Percentiles rank a stretch among this genome's conserved stretches.
Evolutionary conservation across 1,284 basidiomycete species (phyloP).

Genomic region (Microbotryum saponariae): DNA sequence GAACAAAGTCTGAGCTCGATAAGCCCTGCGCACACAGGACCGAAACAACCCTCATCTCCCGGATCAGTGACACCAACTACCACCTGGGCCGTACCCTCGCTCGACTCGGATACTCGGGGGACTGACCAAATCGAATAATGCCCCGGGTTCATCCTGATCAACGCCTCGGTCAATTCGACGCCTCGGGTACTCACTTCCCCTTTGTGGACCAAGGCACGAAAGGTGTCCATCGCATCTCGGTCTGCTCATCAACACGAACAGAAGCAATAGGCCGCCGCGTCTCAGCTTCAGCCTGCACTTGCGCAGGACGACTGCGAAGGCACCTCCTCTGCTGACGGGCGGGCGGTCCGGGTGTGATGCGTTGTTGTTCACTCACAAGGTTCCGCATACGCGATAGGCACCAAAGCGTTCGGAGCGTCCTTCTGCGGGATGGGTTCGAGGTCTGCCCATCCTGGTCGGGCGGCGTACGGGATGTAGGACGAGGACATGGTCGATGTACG

Average conservation of each 20-base stretch:
- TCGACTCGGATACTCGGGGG: not conserved
- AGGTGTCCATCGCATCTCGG: conserved; percentile 83
- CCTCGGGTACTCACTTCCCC: conserved; percentile 71
- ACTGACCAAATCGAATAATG: conserved; percentile 87
- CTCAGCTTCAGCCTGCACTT: not conserved
- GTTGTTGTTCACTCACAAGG: conserved; percentile 57
- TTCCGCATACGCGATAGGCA: conserved; percentile 76
- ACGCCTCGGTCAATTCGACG: conserved; percentile 70
- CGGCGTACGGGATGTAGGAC: conserved; percentile 49
- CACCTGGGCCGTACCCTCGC: not conserved
- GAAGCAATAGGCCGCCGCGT: not conserved
- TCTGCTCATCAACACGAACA: conserved; percentile 50
- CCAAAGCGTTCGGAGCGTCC: conserved; percentile 65
- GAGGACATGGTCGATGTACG: not conserved
- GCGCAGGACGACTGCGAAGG: not conserved
- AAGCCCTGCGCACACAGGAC: conserved; percentile 59
- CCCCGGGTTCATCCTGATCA: conserved; percentile 80
- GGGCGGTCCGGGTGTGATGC: not conserved
- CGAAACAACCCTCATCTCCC: too few species aligned
- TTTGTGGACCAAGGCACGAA: conserved; percentile 67
- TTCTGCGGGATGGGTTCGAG: conserved; percentile 71
- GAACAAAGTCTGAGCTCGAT: conserved; percentile 74
- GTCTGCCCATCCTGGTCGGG: conserved; percentile 68
- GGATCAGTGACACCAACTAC: too few species aligned
- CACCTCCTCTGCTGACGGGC: too few species aligned